Evolutionary conservation across 495 filamentous ascomycete species (phyloP).

Genomic region (Baudoinia panamericana): DNA sequence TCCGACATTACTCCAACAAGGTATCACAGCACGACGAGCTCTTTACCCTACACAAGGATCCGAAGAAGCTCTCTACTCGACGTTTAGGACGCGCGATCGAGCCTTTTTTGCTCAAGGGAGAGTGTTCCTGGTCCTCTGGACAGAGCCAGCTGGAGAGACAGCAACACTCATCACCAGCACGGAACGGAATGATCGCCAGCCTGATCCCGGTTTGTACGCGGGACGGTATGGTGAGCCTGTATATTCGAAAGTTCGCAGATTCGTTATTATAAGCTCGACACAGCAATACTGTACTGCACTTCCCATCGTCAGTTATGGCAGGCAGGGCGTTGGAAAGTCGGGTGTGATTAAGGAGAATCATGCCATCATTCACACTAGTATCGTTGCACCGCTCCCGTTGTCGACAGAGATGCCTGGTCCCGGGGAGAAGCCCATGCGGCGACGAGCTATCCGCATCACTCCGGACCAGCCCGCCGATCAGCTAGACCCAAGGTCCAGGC

Average conservation of each 20-base stretch:
- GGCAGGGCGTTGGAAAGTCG: conserved; percentile 13
- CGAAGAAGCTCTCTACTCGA: conserved; percentile 7
- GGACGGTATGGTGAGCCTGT: conserved; percentile 11
- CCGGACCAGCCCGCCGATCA: background rate
- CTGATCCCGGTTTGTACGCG: background rate
- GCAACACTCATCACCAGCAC: conserved; percentile 8
- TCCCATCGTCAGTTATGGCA: conserved; percentile 21
- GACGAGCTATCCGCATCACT: conserved; percentile 7
- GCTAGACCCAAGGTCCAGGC: conserved; percentile 30
- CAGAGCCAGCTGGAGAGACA: conserved; percentile 20
- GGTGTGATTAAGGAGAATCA: conserved; percentile 20
- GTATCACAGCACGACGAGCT: background rate
- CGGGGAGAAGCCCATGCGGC: conserved; percentile 10
- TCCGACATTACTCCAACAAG: background rate
- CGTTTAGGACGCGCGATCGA: background rate
- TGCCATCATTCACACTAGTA: conserved; percentile 24
- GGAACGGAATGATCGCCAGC: background rate
- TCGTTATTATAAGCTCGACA: conserved; percentile 22
- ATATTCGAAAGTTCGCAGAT: conserved; percentile 21
- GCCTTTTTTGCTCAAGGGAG: conserved; percentile 6
- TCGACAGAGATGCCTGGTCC: background rate
- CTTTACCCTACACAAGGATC: background rate
- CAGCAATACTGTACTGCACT: conserved; percentile 12
- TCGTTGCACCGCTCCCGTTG: conserved; percentile 1
- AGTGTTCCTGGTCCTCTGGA: conserved; percentile 15